Conservation (phyloP, 2,329 filamentous ascomycete species). For the Beauveria asiatica region DNA sequence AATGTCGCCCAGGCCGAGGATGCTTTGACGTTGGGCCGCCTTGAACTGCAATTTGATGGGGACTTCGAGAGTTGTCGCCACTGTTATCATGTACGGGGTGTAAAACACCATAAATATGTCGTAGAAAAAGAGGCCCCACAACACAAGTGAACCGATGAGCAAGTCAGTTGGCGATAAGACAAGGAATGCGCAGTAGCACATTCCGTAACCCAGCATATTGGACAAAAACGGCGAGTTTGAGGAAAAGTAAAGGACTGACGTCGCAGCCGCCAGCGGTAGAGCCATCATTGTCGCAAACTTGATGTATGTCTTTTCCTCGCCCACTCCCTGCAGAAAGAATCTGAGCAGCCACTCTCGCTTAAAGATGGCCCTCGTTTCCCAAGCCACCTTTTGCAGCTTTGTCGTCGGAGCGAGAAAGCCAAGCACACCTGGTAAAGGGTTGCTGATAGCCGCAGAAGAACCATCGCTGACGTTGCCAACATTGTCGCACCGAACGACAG, state of each 20-base stretch:
- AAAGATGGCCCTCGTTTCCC: conserved; percentile 43
- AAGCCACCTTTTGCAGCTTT: conserved; percentile 23
- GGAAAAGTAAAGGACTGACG: conserved; percentile 59
- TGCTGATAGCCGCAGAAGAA: conserved; percentile 17
- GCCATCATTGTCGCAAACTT: conserved; percentile 51
- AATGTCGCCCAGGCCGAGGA: conserved; percentile 91
- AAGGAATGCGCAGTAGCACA: conserved; percentile 75
- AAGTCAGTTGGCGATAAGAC: conserved; percentile 87
- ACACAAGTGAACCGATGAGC: conserved; percentile 66
- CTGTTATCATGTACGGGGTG: conserved; percentile 76
- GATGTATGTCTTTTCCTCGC: conserved; percentile 38
- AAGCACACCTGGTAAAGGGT: conserved; percentile 24
- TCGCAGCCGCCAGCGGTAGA: conserved; percentile 42
- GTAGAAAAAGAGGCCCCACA: conserved; percentile 80
- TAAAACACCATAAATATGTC: conserved; percentile 92
- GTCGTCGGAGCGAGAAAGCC: conserved; percentile 25
- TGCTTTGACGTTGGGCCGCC: conserved; percentile 58
- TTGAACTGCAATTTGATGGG: conserved; percentile 85
- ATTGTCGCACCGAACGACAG: conserved; percentile 30
- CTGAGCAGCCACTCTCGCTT: conserved; percentile 43
- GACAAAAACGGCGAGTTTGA: conserved; percentile 53
- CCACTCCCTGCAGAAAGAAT: conserved; percentile 42
- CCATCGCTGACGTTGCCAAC: conserved; percentile 22
- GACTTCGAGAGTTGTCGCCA: conserved; percentile 82
- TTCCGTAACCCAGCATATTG: conserved; percentile 78